A percentile compares a stretch with the other conserved stretches of the same genome.
These are phyloP conservation scores for Fagopyrum homotropicum DNA, from an alignment of 148 eudicot genomes.

Conservation along the genomic window DNA sequence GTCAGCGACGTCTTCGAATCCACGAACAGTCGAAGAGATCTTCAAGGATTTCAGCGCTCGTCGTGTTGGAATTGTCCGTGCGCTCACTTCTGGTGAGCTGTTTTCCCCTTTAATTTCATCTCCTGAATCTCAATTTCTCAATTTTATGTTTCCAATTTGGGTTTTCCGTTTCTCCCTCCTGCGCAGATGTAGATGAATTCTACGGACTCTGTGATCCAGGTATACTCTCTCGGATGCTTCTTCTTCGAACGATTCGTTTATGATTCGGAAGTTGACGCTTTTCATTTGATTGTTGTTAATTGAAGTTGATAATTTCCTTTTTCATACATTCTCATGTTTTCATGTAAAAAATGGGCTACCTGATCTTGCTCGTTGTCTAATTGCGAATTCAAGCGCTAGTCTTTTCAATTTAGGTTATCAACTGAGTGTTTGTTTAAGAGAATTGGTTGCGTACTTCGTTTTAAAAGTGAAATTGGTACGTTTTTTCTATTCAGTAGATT, in stretches of 20 bases:
- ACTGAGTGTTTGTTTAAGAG: background rate
- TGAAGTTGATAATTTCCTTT: background rate
- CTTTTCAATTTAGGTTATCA: background rate
- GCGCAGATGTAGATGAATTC: slow-evolving; percentile 86
- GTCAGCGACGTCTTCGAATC: slow-evolving; percentile 69
- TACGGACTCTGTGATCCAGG: slow-evolving; percentile 94
- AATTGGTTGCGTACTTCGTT: background rate
- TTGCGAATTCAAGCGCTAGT: background rate
- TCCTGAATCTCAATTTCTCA: background rate
- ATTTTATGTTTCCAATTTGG: slow-evolving; percentile 11
- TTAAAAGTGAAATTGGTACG: background rate
- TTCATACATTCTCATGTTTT: background rate
- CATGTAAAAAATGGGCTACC: background rate
- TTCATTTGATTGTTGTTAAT: background rate
- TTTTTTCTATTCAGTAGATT: background rate
- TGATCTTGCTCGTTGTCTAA: background rate
- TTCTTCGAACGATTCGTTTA: background rate
- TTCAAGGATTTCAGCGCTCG: slow-evolving; percentile 86
- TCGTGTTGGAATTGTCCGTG: slow-evolving; percentile 72
- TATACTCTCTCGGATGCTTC: slow-evolving; percentile 16
- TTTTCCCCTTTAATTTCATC: background rate
- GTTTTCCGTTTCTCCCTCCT: slow-evolving; percentile 10
- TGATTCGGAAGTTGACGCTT: background rate
- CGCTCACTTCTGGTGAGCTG: slow-evolving; percentile 54
- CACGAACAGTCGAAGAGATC: slow-evolving; percentile 93